Conservation (phyloP, 2,329 filamentous ascomycete species). For the Pseudogymnoascus destructans region DNA sequence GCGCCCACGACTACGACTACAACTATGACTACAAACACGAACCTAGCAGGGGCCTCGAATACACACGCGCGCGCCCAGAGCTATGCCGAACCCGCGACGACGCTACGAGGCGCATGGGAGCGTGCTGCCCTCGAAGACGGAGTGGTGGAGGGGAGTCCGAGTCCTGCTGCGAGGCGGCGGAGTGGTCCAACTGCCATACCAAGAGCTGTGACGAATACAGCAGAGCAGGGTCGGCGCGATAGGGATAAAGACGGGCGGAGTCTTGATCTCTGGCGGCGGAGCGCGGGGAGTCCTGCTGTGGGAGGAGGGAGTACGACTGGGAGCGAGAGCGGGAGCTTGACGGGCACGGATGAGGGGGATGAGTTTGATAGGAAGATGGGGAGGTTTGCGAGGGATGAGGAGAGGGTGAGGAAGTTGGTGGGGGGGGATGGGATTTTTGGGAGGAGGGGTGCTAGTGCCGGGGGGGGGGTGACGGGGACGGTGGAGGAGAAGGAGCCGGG, state of each 20-base stretch:
- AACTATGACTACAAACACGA: not conserved
- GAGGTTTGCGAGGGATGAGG: slow-evolving; percentile 9
- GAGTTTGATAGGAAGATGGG: slow-evolving; percentile 12
- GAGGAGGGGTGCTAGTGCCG: slow-evolving; percentile 2
- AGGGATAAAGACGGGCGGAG: not conserved
- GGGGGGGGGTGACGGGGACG: slow-evolving; percentile 11
- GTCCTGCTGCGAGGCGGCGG: slow-evolving; percentile 14
- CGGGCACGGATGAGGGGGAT: slow-evolving; percentile 6
- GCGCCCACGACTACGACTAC: not conserved
- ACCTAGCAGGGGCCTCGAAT: not conserved
- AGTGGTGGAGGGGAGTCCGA: slow-evolving; percentile 16
- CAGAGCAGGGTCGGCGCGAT: not conserved
- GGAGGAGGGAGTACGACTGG: not conserved
- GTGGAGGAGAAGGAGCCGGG: slow-evolving; percentile 17
- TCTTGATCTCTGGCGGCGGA: not conserved
- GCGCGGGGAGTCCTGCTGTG: not conserved
- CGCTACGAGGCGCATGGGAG: not conserved
- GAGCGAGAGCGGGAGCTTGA: not conserved
- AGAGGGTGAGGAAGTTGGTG: not conserved
- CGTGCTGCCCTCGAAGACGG: not conserved
- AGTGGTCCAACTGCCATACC: not conserved
- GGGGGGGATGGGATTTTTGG: slow-evolving; percentile 6
- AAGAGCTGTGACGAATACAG: not conserved
- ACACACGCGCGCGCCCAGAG: not conserved
- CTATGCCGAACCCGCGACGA: not conserved